phyloP scores from a whole-genome alignment of 1,284 basidiomycete species.

The Tylopilus sp. region DNA sequence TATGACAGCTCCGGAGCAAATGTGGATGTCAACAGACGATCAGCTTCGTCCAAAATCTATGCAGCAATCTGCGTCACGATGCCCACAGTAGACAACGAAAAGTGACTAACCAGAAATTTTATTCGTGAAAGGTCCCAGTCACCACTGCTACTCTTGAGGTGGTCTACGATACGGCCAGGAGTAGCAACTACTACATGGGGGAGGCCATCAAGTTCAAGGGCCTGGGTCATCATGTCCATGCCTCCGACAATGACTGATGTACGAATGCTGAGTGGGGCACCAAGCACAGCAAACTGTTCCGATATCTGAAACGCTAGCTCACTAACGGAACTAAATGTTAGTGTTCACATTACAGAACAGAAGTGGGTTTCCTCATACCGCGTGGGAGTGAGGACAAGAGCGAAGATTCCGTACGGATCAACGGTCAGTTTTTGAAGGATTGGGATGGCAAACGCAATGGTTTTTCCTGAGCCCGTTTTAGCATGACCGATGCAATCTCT shows the following conservation, averaged over 20 bases:
- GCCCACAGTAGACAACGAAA: background rate
- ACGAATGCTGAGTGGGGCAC: constrained; percentile 73
- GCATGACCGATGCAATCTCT: constrained; percentile 94
- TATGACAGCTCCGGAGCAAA: constrained; percentile 86
- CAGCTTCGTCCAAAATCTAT: constrained; percentile 94
- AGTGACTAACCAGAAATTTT: constrained; percentile 71
- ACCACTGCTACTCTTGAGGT: constrained; percentile 74
- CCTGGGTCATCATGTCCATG: constrained; percentile 98
- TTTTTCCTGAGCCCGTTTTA: constrained; percentile 98
- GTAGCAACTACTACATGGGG: constrained; percentile 97
- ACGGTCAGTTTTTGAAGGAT: constrained; percentile 86
- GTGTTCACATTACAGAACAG: background rate
- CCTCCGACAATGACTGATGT: constrained; percentile 94
- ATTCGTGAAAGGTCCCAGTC: constrained; percentile 85
- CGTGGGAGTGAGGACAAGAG: constrained; percentile 91
- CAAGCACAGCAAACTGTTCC: constrained; percentile 93
- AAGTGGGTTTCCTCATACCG: constrained; percentile 50
- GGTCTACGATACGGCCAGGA: constrained; percentile 92
- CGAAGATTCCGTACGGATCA: constrained; percentile 94
- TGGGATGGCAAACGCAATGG: constrained; percentile 94
- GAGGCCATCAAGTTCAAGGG: constrained; percentile 78
- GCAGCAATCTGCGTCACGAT: constrained; percentile 2
- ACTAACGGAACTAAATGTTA: constrained; percentile 40
- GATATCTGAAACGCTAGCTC: constrained; percentile 97
- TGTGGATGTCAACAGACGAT: constrained; percentile 86